A percentile compares a stretch with the other conserved stretches of the same genome.
Evolutionary conservation across 257 asterid species (phyloP).

Genomic region (Gentiana straminea): DNA sequence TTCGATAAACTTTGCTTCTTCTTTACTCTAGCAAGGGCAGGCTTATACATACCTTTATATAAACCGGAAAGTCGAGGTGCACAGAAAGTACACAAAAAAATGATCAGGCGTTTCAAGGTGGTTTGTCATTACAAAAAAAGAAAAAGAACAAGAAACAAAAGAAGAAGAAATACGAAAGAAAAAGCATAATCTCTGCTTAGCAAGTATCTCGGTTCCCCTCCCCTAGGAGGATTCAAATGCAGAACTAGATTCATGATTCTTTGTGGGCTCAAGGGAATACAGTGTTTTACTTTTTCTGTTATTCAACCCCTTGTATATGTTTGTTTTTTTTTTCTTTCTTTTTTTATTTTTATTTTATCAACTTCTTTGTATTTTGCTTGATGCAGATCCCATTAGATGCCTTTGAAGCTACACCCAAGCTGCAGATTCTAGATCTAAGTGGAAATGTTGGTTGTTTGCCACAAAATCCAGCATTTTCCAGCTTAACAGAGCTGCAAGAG

Average conservation of each 20-base stretch:
- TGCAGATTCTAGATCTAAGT: slow-evolving; percentile 85
- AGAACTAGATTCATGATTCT: neutral
- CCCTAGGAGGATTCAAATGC: neutral
- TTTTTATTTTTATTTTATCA: no score
- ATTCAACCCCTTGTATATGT: neutral
- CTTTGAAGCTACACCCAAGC: slow-evolving; percentile 61
- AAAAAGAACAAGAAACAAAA: neutral
- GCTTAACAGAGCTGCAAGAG: slow-evolving; percentile 69
- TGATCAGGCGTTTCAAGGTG: no score
- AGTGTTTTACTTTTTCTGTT: neutral
- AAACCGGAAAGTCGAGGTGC: no score
- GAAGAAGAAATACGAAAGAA: neutral
- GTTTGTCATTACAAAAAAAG: neutral
- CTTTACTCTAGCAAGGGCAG: neutral
- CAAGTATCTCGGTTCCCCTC: no score
- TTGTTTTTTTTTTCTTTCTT: neutral
- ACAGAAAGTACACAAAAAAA: no score
- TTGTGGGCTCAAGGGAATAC: neutral
- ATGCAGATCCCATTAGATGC: slow-evolving; percentile 72
- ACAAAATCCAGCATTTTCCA: slow-evolving; percentile 59
- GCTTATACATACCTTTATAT: no score
- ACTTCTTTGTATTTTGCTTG: slow-evolving; percentile 1
- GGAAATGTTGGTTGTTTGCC: slow-evolving; percentile 61
- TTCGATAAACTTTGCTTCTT: neutral
- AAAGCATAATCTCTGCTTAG: no score